Evolutionary conservation across 2,329 filamentous ascomycete genomes (phyloP).

Genomic region (Penicillium sp.): DNA sequence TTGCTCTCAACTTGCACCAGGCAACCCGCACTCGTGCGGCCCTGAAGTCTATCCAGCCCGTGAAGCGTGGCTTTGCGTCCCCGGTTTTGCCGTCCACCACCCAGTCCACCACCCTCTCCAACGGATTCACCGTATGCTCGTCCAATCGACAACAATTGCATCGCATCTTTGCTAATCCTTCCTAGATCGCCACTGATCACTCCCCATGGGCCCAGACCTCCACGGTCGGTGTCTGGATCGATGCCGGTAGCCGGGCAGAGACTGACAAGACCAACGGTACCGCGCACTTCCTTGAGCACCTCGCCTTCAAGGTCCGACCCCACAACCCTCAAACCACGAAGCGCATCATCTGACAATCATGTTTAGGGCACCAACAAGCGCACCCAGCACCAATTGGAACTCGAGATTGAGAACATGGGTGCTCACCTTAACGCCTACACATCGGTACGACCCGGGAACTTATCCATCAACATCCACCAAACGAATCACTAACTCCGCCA

Average conservation of each 20-base stretch:
- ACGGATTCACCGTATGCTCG: constrained; percentile 83
- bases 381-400: constrained; percentile 94
- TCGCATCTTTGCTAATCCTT: constrained; percentile 32
- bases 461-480: constrained; percentile 12
- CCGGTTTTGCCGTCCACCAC: constrained; percentile 80
- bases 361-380: constrained; percentile 81
- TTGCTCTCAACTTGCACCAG: constrained; percentile 91
- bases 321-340: not conserved
- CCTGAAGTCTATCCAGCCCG: constrained; percentile 73
- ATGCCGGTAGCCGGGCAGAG: constrained; percentile 96
- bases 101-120: constrained; percentile 93
- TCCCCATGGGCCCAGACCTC: constrained; percentile 98
- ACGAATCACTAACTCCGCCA: constrained; percentile 29
- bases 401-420: constrained; percentile 99
- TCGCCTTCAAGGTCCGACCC: constrained; percentile 89
- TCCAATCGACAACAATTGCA: constrained; percentile 18
- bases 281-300: constrained; percentile 98
- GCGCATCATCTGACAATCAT: constrained; percentile 15
- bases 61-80: constrained; percentile 87
- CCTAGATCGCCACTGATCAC: constrained; percentile 93
- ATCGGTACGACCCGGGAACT: constrained; percentile 67
- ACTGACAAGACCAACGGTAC: constrained; percentile 98
- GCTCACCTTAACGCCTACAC: constrained; percentile 99
- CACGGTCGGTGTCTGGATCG: constrained; percentile 98
- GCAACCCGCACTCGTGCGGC: constrained; percentile 85